phyloP scores from a whole-genome alignment of 1,139 yeast genomes.

The Torulaspora pretoriensis region DNA sequence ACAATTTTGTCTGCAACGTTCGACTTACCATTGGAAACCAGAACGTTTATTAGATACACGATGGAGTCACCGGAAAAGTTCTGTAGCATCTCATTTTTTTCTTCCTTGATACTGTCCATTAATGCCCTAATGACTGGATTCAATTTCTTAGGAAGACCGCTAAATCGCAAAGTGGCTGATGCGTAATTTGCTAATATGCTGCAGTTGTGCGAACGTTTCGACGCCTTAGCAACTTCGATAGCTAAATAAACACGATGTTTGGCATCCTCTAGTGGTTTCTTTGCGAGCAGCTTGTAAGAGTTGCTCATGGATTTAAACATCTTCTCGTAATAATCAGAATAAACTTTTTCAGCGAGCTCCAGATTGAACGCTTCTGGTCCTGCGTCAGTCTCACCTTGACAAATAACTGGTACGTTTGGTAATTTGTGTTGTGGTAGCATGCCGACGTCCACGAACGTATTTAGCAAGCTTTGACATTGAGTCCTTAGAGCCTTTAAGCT shows the following conservation, averaged over 20 bases:
- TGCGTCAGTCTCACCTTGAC: slow-evolving; percentile 91
- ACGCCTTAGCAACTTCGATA: slow-evolving; percentile 62
- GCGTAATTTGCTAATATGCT: slow-evolving; percentile 73
- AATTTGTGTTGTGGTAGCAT: slow-evolving; percentile 69
- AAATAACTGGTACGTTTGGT: slow-evolving; percentile 82
- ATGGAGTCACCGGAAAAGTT: slow-evolving; percentile 66
- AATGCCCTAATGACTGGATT: slow-evolving; percentile 85
- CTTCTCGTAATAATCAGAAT: slow-evolving; percentile 62
- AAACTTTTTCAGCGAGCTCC: slow-evolving; percentile 68
- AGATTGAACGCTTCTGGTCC: slow-evolving; percentile 91
- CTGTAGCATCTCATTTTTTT: slow-evolving; percentile 64
- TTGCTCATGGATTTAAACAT: slow-evolving; percentile 64
- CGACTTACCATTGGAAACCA: slow-evolving; percentile 53
- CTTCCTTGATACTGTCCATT: slow-evolving; percentile 89
- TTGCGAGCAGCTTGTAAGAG: slow-evolving; percentile 64
- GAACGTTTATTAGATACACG: slow-evolving; percentile 55
- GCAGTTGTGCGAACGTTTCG: slow-evolving; percentile 51
- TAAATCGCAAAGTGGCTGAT: slow-evolving; percentile 58
- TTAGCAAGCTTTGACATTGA: slow-evolving; percentile 78
- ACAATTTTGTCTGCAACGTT: slow-evolving; percentile 84
- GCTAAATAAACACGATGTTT: slow-evolving; percentile 63
- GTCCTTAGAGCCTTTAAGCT: slow-evolving; percentile 80
- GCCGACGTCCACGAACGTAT: slow-evolving; percentile 71
- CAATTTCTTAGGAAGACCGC: slow-evolving; percentile 74
- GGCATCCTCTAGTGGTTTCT: slow-evolving; percentile 76